Base-by-base conservation (phyloP, 768 basidiomycete species). In the Russula sp. region DNA sequence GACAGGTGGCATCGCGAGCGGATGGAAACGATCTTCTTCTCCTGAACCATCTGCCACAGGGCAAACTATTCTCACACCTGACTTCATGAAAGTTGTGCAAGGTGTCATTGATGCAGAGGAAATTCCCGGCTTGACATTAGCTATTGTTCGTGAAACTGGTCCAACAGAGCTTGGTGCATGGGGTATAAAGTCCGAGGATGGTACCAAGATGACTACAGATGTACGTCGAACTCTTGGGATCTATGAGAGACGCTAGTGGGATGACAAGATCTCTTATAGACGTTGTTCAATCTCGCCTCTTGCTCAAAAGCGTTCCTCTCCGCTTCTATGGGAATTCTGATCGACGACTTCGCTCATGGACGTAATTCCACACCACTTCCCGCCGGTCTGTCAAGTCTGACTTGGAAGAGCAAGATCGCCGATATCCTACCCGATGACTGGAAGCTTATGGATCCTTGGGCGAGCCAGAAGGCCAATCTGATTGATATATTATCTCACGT, bases 381-480 rank as follows among this genome's bases (percentile, higher is more conserved):
- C 1, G n/a, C 59, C 1, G 66, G 66, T 4, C 20, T 77, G n/a
- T 57, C 59, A 1, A 68, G 72, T 54, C 61, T 80, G 13, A 71
- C 66, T 4, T 79, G 77, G 77, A 65, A 73, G 14, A 76, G 77
- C 0, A 75, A 72, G 62, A 35, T 79, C 49, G 62, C 64, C 32
- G 73, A 77, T 42, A 42, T 79, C 8, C 66, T 80, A 0, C 74
- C 75, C 2, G 69, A 53, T 4, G 71, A 68, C 4, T 82, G 80
- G 79, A 55, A 66, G 60, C 73, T 80, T n/a, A 71, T 71, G 67
- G 78, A 81, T 63, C 65, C 72, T 16, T 77, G 75, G 73, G 77
- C 78, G 0, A 75, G 69, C 16, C 65, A 72, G 54, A 73, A 70
- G 56, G 75, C 75, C 0, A 76, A 71, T 49, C 9, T 80, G 13